phyloP scores from a whole-genome alignment of 352 stramenopile genomes.

The Blastocystis sp. region DNA sequence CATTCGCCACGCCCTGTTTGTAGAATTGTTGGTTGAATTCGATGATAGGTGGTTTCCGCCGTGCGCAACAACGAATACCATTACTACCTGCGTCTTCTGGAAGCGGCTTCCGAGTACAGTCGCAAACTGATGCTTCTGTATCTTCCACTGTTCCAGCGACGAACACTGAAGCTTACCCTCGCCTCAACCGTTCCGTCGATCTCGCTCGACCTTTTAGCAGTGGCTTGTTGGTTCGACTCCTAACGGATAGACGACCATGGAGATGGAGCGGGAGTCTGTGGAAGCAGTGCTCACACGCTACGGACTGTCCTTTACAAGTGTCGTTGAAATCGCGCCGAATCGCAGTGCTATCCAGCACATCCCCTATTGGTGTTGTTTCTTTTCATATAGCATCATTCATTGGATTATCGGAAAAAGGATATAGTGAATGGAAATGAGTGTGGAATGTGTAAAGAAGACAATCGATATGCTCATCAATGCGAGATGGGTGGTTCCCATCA shows the following conservation, averaged over 20 bases:
- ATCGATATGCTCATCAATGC: conserved; percentile 70
- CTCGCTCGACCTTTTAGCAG: neutral
- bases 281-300: neutral
- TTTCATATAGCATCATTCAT: too few species aligned
- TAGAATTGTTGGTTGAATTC: neutral
- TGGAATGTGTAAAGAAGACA: conserved; percentile 4
- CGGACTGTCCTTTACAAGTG: neutral
- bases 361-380: neutral
- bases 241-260: neutral
- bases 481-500: conserved; percentile 70
- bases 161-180: neutral
- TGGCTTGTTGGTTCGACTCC: neutral
- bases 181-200: neutral
- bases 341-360: neutral
- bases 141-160: neutral
- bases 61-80: neutral
- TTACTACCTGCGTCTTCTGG: neutral
- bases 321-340: neutral
- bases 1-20: conserved; percentile 34
- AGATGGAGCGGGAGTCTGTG: neutral
- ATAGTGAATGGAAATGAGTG: too few species aligned
- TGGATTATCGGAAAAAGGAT: too few species aligned
- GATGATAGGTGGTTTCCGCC: conserved; percentile 1
- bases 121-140: neutral
- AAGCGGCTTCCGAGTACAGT: neutral